Base-by-base conservation (phyloP, 1,284 basidiomycete species). In the Tilletia setariae region DNA sequence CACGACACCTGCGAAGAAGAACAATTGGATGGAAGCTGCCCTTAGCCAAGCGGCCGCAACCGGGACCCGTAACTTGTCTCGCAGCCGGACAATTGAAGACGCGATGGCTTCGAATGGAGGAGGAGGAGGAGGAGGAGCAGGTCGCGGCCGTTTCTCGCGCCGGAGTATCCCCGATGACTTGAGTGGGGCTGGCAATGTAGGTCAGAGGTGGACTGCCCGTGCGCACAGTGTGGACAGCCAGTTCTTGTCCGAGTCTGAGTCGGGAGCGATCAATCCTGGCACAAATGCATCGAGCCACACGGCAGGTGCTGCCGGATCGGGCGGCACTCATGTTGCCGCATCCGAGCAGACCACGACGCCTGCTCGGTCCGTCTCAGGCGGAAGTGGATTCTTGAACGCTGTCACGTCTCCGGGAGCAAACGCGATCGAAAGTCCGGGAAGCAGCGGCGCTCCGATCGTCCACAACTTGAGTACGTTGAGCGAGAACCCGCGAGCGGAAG, bases 11-110 rank as follows among this genome's bases (percentile, higher is more conserved):
- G 32, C 30, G 13, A 61, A 61, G 15, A 61, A 61, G 56, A 2
- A 25, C 16, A n/a, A 28, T 2, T 61, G 56, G 56, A 32, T 25
- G 8, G 56, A 61, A 30, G 56, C 56, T n/a, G 56, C 56, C 7
- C 28, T 61, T 8, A 61, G 56, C 4, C 56, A 61, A 15, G 28
- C 56, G 16, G 56, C 56, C 7, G 19, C 35, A 4, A 35, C 56
- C 9, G 56, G 56, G 4, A 61, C 56, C 19, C 56, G 56, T 16
- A 61, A 61, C 30, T 16, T 61, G 16, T 61, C 56, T 15, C 56
- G 56, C 25, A 61, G 56, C 28, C 56, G 56, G 56, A 61, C 56
- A 7, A 61, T 61, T 21, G 56, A 61, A 30, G 56, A 61, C 56
- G 28, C 56, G 56, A 32, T 61, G 28, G 13, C n/a, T 30, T 32